Percentiles rank a stretch among this genome's conserved stretches.
phyloP scores from a whole-genome alignment of 2,329 filamentous ascomycete species.

The Immersiporthe knoxdaviesiana region DNA sequence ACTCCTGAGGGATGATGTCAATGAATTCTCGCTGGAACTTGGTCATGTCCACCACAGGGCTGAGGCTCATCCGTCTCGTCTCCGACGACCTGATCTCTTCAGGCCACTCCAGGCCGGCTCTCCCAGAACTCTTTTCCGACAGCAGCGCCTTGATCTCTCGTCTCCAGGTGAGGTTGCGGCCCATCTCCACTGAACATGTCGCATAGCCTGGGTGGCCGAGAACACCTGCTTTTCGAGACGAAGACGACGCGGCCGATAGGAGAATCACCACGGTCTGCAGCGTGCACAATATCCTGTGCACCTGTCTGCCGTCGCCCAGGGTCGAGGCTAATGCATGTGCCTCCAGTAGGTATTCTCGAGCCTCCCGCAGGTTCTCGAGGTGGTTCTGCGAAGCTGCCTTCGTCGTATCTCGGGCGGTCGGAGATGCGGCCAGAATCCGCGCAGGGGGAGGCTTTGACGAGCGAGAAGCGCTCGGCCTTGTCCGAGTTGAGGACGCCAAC shows the following conservation, averaged over 20 bases:
- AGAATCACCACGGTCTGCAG: constrained; percentile 68
- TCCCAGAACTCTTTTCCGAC: constrained; percentile 50
- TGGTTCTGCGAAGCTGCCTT: constrained; percentile 47
- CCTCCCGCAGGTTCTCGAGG: constrained; percentile 63
- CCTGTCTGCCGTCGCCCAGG: constrained; percentile 59
- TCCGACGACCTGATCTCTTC: constrained; percentile 39
- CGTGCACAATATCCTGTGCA: constrained; percentile 66
- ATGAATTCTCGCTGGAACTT: constrained; percentile 80
- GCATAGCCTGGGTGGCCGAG: constrained; percentile 59
- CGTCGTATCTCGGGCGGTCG: constrained; percentile 27
- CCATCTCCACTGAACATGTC: constrained; percentile 68
- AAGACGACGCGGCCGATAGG: constrained; percentile 62
- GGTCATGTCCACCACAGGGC: constrained; percentile 55
- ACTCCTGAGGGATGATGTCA: constrained; percentile 79
- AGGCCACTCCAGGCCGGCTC: constrained; percentile 41
- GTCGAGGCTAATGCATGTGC: constrained; percentile 62
- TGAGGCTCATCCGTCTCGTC: constrained; percentile 48
- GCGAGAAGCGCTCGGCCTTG: constrained; percentile 43
- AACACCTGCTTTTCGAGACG: constrained; percentile 45
- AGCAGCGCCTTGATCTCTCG: constrained; percentile 63
- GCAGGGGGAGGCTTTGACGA: constrained; percentile 43
- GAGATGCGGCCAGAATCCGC: constrained; percentile 33
- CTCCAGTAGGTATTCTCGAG: constrained; percentile 67
- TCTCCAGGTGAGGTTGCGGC: constrained; percentile 69
- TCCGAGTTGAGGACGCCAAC: constrained; percentile 52